Evolutionary conservation across 495 filamentous ascomycete genomes (phyloP), one percentile per base, ranked within the genome.

Genomic region (Hypoxylon perforatum): DNA sequence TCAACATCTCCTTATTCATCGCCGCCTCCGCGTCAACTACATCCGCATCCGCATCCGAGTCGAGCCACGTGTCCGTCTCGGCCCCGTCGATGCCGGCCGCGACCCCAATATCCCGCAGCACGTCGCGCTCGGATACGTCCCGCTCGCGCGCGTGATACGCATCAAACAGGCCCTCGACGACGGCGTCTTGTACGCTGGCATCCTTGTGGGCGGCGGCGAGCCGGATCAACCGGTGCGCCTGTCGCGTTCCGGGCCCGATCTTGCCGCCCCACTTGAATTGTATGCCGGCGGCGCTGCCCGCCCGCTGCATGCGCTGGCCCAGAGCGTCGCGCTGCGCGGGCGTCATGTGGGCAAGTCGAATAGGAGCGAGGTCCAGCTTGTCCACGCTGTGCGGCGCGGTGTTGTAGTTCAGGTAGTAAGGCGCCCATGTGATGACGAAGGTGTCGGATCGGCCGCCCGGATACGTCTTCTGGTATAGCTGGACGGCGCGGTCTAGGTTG

Each of bases 331-430:
- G 49, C 39, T 61, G 58, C 12, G 53, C 41, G 36, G 48, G 25
- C 9, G 58, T 47, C 19, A 28, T 28, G 25, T 28, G 25, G 11
- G 57, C 57, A 14, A 61, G 57, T 4, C 52, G 52, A 1, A n/a
- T 45, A 0, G 75, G 61, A 2, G 82, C 69, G 12, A 88, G 85
- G 19, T 85, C 85, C 88, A 88, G 30, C 71, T 73, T 47, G 69
- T 75, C 41, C 49, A 64, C 55, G 48, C 65, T 45, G 72, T 63
- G 46, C 71, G 70, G 35, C 51, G 61, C 28, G 54, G 86, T 79
- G 38, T 82, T 75, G 0, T 91, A 90, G 72, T 92, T 89, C 19
- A 97, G 86, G 70, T 94, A 93, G 82, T 88, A 97, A 0, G 93
- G 89, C 50, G 84, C 82, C 90, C 90, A 96, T 55, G 80, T 84